Conservation (phyloP, 164 flowering plant genomes). For the Cinnamomum chago region DNA sequence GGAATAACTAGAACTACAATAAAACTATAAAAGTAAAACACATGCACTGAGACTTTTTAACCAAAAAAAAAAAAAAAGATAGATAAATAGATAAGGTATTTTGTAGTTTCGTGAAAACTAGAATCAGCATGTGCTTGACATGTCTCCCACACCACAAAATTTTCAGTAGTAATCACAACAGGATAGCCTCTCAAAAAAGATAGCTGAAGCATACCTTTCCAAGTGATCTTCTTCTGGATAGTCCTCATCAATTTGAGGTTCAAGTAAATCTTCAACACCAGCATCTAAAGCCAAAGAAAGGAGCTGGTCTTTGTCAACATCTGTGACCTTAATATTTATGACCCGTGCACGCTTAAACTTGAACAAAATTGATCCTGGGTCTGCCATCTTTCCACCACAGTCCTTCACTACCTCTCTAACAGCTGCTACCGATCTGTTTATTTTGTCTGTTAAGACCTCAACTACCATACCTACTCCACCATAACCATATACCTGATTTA, state of each 20-base stretch:
- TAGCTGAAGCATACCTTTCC: slow-evolving; percentile 47
- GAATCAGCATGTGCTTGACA: too few species aligned
- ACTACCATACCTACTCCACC: slow-evolving; percentile 89
- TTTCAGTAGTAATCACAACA: not conserved
- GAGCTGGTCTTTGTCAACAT: slow-evolving; percentile 82
- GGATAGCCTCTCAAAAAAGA: not conserved
- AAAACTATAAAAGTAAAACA: too few species aligned
- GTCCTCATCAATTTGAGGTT: slow-evolving; percentile 68
- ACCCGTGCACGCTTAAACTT: slow-evolving; percentile 86
- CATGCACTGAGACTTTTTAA: too few species aligned
- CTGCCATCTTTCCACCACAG: slow-evolving; percentile 97
- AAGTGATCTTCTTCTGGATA: slow-evolving; percentile 68
- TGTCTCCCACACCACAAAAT: not conserved
- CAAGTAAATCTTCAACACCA: slow-evolving; percentile 96
- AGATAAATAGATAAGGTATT: too few species aligned
- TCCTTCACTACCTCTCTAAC: slow-evolving; percentile 84
- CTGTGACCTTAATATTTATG: slow-evolving; percentile 62
- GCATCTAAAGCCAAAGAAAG: slow-evolving; percentile 83
- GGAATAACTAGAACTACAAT: too few species aligned
- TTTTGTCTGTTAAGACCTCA: slow-evolving; percentile 88
- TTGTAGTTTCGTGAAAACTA: too few species aligned
- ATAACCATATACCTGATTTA: slow-evolving; percentile 78
- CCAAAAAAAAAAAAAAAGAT: too few species aligned
- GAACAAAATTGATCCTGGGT: slow-evolving; percentile 87
- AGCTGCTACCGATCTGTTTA: slow-evolving; percentile 79